A percentile compares a stretch with the other conserved stretches of the same genome.
Evolutionary conservation across 176 grass and related monocot genomes (phyloP).

Genomic region (Carex pumila): DNA sequence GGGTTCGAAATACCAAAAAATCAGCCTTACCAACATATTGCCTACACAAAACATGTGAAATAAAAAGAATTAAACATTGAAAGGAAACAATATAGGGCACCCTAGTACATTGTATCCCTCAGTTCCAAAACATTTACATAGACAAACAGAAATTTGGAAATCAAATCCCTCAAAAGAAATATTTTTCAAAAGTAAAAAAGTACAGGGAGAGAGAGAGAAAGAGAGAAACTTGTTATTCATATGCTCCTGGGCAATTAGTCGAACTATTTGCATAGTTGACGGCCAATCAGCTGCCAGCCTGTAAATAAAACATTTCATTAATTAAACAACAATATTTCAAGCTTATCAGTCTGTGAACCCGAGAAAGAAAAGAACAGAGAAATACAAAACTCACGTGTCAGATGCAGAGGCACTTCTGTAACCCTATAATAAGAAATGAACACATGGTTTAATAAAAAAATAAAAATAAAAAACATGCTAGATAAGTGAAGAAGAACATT

Average conservation of each 20-base stretch:
- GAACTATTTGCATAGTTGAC: constrained; percentile 94
- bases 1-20: constrained; percentile 78
- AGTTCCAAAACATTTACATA: constrained; percentile 4
- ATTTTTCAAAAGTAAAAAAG: neutral
- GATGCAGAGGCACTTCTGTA: constrained; percentile 85
- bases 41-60: constrained; percentile 37
- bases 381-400: constrained; percentile 65
- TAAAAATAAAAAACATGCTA: neutral
- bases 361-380: neutral
- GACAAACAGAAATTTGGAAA: constrained; percentile 7
- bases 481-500: neutral
- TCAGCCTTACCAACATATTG: constrained; percentile 95
- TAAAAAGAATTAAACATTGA: constrained; percentile 21
- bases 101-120: neutral
- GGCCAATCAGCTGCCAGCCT: constrained; percentile 94
- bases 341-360: neutral
- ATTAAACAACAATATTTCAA: constrained; percentile 22
- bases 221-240: constrained; percentile 79
- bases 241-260: constrained; percentile 94
- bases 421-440: constrained; percentile 44
- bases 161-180: neutral
- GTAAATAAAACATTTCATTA: constrained; percentile 21
- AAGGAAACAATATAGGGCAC: constrained; percentile 13
- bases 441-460: neutral
- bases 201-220: neutral